Evolutionary conservation across 495 filamentous ascomycete species (phyloP).

Genomic region (Hypomontagnella monticulosa): DNA sequence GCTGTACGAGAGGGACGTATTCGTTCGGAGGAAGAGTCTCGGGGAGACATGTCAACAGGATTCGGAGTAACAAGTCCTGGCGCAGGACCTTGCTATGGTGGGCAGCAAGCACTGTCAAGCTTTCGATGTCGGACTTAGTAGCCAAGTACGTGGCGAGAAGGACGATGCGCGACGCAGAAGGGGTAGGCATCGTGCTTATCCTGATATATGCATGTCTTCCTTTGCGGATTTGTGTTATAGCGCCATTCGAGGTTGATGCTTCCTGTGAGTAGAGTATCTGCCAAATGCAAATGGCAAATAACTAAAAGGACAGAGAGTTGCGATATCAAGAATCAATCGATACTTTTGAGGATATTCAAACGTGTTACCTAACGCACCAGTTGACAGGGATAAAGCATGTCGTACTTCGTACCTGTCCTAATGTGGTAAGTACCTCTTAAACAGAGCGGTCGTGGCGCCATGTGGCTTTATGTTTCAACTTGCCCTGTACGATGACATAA

Average conservation of each 20-base stretch:
- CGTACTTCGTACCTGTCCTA: no score
- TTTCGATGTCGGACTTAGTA: constrained; percentile 64
- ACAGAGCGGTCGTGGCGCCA: no score
- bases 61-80: constrained; percentile 75
- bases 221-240: background rate
- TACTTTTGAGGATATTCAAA: no score
- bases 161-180: constrained; percentile 68
- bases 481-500: no score
- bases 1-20: constrained; percentile 70
- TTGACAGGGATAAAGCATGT: no score
- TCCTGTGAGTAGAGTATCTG: background rate
- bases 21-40: constrained; percentile 72
- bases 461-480: no score
- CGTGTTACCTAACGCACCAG: no score
- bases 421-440: no score
- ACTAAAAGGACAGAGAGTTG: no score
- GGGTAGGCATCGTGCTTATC: constrained; percentile 52
- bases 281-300: no score
- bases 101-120: constrained; percentile 69
- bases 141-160: constrained; percentile 72
- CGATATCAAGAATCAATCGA: no score
- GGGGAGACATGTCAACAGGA: constrained; percentile 86
- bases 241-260: background rate
- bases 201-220: constrained; percentile 22
- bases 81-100: constrained; percentile 66